These are phyloP conservation scores for Fraxinus sp. DNA, from an alignment of 305 asterid species.

Conservation along the genomic window DNA sequence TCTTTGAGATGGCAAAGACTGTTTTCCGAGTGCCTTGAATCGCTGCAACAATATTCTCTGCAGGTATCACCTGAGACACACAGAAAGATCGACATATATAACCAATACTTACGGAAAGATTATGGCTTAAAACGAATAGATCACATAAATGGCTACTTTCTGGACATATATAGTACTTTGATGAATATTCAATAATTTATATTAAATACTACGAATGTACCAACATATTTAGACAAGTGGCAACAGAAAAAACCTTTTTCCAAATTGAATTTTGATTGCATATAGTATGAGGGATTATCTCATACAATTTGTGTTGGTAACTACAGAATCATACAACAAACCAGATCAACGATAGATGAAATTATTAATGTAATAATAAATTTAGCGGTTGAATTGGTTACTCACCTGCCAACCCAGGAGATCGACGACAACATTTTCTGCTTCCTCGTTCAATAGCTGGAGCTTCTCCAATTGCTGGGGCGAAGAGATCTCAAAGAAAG, in stretches of 20 bases:
- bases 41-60: conserved; percentile 83
- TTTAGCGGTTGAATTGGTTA: background rate
- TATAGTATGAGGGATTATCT: background rate
- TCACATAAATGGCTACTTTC: background rate
- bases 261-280: background rate
- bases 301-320: background rate
- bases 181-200: background rate
- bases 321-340: background rate
- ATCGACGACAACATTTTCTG: conserved; percentile 60
- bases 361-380: background rate
- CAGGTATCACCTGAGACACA: conserved; percentile 67
- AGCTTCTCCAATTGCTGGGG: conserved; percentile 66
- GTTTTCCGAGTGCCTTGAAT: conserved; percentile 66
- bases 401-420: conserved; percentile 77
- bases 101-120: background rate
- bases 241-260: background rate
- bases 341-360: background rate
- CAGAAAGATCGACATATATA: background rate
- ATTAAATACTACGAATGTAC: background rate
- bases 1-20: conserved; percentile 69
- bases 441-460: conserved; percentile 42
- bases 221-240: background rate
- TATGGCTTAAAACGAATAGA: background rate
- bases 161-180: background rate
- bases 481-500: conserved; percentile 58